A percentile compares a stretch with the other conserved stretches of the same genome.
Conservation (phyloP, 2,329 filamentous ascomycete genomes). For the Fusarium veterinarium region DNA sequence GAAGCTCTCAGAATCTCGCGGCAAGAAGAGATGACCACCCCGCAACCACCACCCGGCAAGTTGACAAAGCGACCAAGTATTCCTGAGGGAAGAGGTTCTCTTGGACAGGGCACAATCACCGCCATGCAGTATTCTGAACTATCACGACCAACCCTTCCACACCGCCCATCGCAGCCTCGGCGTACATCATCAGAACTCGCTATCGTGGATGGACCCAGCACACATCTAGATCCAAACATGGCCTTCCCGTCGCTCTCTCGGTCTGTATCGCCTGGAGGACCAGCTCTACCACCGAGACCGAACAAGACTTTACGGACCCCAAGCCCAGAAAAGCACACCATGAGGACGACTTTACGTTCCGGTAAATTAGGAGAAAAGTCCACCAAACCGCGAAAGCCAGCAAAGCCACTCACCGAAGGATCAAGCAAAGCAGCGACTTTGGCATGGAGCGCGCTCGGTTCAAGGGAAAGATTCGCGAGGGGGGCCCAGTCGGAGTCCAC, state of each 20-base stretch:
- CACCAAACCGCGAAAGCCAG: slow-evolving; percentile 54
- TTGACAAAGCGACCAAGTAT: slow-evolving; percentile 37
- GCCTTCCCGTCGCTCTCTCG: slow-evolving; percentile 40
- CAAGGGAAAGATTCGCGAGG: slow-evolving; percentile 52
- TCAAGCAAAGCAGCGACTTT: slow-evolving; percentile 73
- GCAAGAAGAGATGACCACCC: slow-evolving; percentile 48
- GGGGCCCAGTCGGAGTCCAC: slow-evolving; percentile 41
- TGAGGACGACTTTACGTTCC: slow-evolving; percentile 70
- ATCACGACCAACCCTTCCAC: slow-evolving; percentile 73
- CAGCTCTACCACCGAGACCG: slow-evolving; percentile 44
- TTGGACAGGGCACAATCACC: slow-evolving; percentile 85
- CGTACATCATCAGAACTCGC: slow-evolving; percentile 64
- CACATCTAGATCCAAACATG: slow-evolving; percentile 27
- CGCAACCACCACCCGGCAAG: slow-evolving; percentile 36
- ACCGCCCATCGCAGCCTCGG: slow-evolving; percentile 67
- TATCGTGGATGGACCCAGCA: slow-evolving; percentile 50
- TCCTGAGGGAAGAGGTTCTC: slow-evolving; percentile 65
- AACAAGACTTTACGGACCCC: slow-evolving; percentile 60
- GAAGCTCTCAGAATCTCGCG: slow-evolving; percentile 80
- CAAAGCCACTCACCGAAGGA: slow-evolving; percentile 60
- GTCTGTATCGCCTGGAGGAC: slow-evolving; percentile 48
- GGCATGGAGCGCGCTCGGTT: slow-evolving; percentile 66
- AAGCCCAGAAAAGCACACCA: slow-evolving; percentile 70
- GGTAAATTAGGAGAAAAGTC: slow-evolving; percentile 58
- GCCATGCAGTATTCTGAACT: slow-evolving; percentile 83